These are phyloP conservation scores for Chytriomyces sp. DNA, from an alignment of 192 early-diverging fungal species.

Conservation along the genomic window DNA sequence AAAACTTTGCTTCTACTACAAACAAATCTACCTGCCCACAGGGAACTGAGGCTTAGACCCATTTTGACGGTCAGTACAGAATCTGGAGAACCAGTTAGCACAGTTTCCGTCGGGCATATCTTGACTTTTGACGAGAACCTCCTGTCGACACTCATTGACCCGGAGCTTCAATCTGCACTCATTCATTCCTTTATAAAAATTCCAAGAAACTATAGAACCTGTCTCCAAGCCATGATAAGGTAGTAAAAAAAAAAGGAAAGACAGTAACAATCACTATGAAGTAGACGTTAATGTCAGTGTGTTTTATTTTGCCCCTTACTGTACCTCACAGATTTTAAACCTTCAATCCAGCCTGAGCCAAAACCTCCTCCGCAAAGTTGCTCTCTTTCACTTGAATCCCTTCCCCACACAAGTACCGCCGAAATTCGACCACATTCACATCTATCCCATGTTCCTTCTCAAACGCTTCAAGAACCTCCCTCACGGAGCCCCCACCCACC, in stretches of 20 bases:
- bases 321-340: not conserved
- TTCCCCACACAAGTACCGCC: constrained; percentile 82
- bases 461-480: constrained; percentile 59
- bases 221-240: no score
- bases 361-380: constrained; percentile 85
- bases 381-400: constrained; percentile 75
- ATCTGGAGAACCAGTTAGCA: no score
- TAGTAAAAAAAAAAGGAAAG: not conserved
- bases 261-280: not conserved
- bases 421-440: constrained; percentile 67
- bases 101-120: no score
- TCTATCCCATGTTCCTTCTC: constrained; percentile 34
- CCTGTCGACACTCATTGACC: no score
- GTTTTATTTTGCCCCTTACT: not conserved
- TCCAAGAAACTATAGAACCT: no score
- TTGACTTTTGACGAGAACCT: no score
- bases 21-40: no score
- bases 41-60: no score
- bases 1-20: no score
- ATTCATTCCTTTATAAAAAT: no score
- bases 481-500: constrained; percentile 73
- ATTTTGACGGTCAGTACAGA: no score
- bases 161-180: no score
- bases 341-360: constrained; percentile 49
- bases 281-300: not conserved